These are phyloP conservation scores for Miamiensis avidus DNA, from an alignment of 169 alveolate species.

Conservation along the genomic window DNA sequence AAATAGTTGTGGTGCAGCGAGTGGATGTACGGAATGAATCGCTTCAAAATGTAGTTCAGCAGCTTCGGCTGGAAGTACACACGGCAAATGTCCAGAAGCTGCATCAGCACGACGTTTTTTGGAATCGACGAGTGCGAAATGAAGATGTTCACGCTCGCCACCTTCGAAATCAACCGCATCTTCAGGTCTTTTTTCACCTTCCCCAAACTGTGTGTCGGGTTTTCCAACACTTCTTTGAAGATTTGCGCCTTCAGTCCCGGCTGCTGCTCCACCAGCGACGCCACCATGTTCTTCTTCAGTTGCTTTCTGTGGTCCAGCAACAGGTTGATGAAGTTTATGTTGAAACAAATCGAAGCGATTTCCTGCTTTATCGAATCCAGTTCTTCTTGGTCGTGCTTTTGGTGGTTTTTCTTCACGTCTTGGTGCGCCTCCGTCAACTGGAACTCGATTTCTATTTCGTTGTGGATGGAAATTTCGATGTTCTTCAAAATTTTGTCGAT, in stretches of 20 bases:
- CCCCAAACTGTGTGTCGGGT: too few species aligned
- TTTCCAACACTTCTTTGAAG: neutral
- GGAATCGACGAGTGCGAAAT: neutral
- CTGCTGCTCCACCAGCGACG: neutral
- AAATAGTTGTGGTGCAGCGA: conserved; percentile 35
- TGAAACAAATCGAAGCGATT: conserved; percentile 6
- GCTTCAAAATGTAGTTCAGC: conserved; percentile 20
- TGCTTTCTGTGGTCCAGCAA: neutral
- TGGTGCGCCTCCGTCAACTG: conserved; percentile 23
- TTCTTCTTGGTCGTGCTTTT: neutral
- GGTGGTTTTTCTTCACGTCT: neutral
- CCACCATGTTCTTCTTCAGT: neutral
- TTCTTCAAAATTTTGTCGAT: conserved; percentile 19
- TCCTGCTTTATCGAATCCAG: conserved; percentile 1
- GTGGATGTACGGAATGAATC: conserved; percentile 48
- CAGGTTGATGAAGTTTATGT: neutral
- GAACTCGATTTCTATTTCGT: conserved; percentile 45
- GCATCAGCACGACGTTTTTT: neutral
- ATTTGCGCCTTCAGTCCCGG: neutral
- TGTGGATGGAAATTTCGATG: conserved; percentile 37
- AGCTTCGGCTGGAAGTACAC: conserved; percentile 7
- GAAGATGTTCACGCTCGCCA: neutral
- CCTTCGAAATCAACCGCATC: neutral
- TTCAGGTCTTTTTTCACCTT: conserved; percentile 6
- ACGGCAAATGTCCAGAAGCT: conserved; percentile 26